A percentile compares a stretch with the other conserved stretches of the same genome.
phyloP scores from a whole-genome alignment of 495 filamentous ascomycete genomes.

The Trichocladium uniseriatum region DNA sequence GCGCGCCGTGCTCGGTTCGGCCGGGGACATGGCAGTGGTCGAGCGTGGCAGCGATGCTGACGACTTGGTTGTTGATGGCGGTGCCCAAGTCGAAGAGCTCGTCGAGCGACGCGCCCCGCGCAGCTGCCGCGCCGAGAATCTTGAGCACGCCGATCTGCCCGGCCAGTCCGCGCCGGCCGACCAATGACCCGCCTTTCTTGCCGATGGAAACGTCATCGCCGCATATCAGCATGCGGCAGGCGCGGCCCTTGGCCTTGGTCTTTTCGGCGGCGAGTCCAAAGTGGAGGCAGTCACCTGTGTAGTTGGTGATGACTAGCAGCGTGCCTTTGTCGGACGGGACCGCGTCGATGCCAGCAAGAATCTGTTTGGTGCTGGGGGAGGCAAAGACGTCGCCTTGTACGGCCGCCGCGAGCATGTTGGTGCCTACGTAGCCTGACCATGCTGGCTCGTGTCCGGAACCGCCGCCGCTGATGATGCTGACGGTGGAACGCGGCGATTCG shows the following conservation, averaged over 20 bases:
- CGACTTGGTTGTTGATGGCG: slow-evolving; percentile 44
- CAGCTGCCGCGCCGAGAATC: slow-evolving; percentile 31
- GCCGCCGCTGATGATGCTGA: slow-evolving; percentile 52
- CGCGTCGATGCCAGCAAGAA: slow-evolving; percentile 47
- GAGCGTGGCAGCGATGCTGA: slow-evolving; percentile 50
- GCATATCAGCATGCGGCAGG: slow-evolving; percentile 48
- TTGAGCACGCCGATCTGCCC: slow-evolving; percentile 41
- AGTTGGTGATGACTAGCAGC: slow-evolving; percentile 57
- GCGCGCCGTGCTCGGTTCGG: slow-evolving; percentile 43
- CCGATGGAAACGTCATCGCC: slow-evolving; percentile 55
- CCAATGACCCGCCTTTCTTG: slow-evolving; percentile 43
- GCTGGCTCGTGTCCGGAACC: slow-evolving; percentile 56
- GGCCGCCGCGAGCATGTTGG: slow-evolving; percentile 50
- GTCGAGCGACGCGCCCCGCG: slow-evolving; percentile 43
- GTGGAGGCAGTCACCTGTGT: slow-evolving; percentile 57
- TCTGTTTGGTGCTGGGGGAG: slow-evolving; percentile 52
- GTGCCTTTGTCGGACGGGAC: slow-evolving; percentile 49
- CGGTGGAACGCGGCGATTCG: slow-evolving; percentile 39
- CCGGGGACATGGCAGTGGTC: slow-evolving; percentile 59
- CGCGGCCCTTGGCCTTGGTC: slow-evolving; percentile 45
- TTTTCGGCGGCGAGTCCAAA: slow-evolving; percentile 56
- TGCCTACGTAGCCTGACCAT: slow-evolving; percentile 55
- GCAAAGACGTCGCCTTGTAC: slow-evolving; percentile 56
- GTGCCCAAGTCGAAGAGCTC: slow-evolving; percentile 47
- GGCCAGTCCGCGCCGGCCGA: slow-evolving; percentile 50